phyloP scores from a whole-genome alignment of 306 rosid genomes.

The Prunus mongolica region DNA sequence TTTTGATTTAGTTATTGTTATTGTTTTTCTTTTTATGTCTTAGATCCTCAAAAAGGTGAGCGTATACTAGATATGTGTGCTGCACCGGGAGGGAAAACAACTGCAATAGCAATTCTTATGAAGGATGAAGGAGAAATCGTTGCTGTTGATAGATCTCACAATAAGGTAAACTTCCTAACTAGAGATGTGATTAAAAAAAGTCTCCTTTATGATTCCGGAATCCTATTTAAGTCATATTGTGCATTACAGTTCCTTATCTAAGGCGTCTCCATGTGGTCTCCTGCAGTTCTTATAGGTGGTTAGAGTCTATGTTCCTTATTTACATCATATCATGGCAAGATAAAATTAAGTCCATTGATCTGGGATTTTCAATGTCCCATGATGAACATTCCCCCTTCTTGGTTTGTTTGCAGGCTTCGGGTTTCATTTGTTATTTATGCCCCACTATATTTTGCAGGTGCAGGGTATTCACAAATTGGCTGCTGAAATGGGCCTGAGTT shows the following conservation, averaged over 20 bases:
- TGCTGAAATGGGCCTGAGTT: slow-evolving; percentile 84
- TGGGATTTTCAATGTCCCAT: background rate
- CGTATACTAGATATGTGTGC: slow-evolving; percentile 96
- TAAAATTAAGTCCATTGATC: background rate
- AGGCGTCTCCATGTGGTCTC: background rate
- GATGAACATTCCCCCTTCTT: background rate
- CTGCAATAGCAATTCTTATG: slow-evolving; percentile 92
- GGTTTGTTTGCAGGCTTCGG: background rate
- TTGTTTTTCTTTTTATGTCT: slow-evolving; percentile 13
- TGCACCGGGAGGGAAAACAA: slow-evolving; percentile 98
- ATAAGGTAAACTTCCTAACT: slow-evolving; percentile 60
- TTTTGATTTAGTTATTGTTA: background rate
- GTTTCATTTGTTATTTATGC: background rate
- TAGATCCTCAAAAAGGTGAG: slow-evolving; percentile 92
- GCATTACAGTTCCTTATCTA: background rate
- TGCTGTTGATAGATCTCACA: slow-evolving; percentile 94
- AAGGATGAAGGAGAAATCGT: slow-evolving; percentile 86
- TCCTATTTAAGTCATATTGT: background rate
- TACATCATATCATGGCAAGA: background rate
- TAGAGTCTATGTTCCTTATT: background rate
- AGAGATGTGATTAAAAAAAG: background rate
- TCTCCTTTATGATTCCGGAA: slow-evolving; percentile 3
- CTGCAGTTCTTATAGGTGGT: background rate
- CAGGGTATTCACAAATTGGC: slow-evolving; percentile 79
- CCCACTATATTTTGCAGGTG: slow-evolving; percentile 49